Evolutionary conservation across 192 early-diverging fungal genomes (phyloP), one percentile per base, ranked within the genome.

Genomic region (Phlyctochytrium planicorne): DNA sequence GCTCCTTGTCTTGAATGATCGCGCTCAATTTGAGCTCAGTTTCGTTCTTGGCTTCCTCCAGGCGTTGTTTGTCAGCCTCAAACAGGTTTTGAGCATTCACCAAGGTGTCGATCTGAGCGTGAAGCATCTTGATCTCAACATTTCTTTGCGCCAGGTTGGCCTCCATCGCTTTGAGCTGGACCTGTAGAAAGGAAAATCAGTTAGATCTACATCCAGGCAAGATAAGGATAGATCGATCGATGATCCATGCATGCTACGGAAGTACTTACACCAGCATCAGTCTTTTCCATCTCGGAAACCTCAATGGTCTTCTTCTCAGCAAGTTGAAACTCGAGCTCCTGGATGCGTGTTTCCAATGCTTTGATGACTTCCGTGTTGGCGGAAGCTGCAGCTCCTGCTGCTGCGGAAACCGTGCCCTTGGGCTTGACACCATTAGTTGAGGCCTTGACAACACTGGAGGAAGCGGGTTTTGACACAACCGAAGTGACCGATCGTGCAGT

Each of bases 1-100:
- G 23, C 36, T 72, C 70, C 70, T 72, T 72, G 59, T 72, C 70
- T 47, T 72, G 59, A 56, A 72, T 66, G 34, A 72, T 53, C 63
- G 52, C 40, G 23, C 65, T 62, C 33, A 72, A 35, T 3, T 64
- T 63, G 25, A 33, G 36, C 50, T 72, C 70, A 20, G 12, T 37
- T 14, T 34, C 59, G 36, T 57, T 57, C 32, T 72, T 65, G 31
- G 60, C 64, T 30, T 36, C 50, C 55, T 50, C 57, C 16, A 72
- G 32, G 33, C 32, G 62, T 30, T 60, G 36, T 40, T 66, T 40
- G 59, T 72, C 65, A 29, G 63, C 34, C n/a, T 31, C 70, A 34
- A 72, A 66, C 12, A 64, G 63, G 34, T 31, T 25, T 29, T 47
- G 25, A 31, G 29, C 27, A 17, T 16, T 4, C 47, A 66, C 70